Evolutionary conservation across 2,329 filamentous ascomycete species (phyloP), one percentile per base, ranked within the genome.

Genomic region (Paecilomyces niveus): DNA sequence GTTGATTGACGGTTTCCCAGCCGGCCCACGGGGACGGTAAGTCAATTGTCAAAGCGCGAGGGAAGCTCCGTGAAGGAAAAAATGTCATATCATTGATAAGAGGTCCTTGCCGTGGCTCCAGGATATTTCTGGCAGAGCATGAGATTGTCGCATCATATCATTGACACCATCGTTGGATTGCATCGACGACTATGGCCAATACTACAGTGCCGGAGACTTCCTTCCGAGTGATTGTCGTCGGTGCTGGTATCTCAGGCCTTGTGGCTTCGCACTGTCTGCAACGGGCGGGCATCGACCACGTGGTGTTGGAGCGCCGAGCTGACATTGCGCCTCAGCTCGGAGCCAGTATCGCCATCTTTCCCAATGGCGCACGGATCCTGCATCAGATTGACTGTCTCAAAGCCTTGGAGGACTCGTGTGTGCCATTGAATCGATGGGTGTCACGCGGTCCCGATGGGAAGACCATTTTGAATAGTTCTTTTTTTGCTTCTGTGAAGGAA

Each of bases 171-270:
- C 9, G 4, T 18, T 45, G 7, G 39, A 21, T 18, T 21, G n/a
- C n/a, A 45, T 18, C 39, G 2, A n/a, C n/a, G 39, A 45, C 6
- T 18, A 45, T 45, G 39, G 39, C 39, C n/a, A 45, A 13, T 45
- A 45, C 39, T 18, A 45, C 39, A 21, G 39, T 8, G 15, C 15
- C 39, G n/a, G 39, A 45, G n/a, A 45, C 39, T 18, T 13, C 39
- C 6, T 65, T 65, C 33, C 59, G 55, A 54, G 72, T 81, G 32
- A 66, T 82, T 56, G 80, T 83, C 54, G 76, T 68, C 0, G 80
- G 81, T 22, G 81, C 77, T 11, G 73, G 77, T 57, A 66, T 83
- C 9, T 70, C 75, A 4, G 81, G 81, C n/a, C 67, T 81, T 0
- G 67, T 75, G 0, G 64, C 81, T 7, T 78, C 79, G 4, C 72